Base-by-base conservation (phyloP, 345 rosid species). In the Clarkia xantiana region DNA sequence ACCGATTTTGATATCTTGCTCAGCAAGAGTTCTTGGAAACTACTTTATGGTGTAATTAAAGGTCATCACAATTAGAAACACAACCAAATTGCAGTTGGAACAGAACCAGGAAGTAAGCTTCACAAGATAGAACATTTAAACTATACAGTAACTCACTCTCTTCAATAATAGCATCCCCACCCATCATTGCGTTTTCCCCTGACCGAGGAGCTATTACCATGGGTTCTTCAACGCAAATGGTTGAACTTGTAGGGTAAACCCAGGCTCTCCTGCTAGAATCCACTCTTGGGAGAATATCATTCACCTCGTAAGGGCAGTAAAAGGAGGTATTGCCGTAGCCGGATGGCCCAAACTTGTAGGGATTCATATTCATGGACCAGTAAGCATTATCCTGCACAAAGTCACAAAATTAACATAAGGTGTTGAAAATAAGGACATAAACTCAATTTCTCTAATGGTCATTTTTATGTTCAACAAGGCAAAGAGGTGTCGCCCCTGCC, bases 281-380 rank as follows among this genome's bases (percentile, higher is more conserved):
- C 64, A 58, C 62, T 64, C 76, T 69, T 23, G 76, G 70, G 44
- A 73, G 45, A 59, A 62, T 68, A 64, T 69, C 76, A 62, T 62
- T 67, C 53, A 67, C 71, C 70, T 69, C 82, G 49, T 67, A 67
- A 14, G 61, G 56, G 56, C 66, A 45, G 49, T 67, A 71, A 52
- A 68, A 71, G 52, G 67, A 55, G 16, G 65, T 65, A 61, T 61
- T 69, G 60, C 68, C 80, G 11, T 59, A 67, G 59, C 65, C 74
- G 61, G 80, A 71, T 65, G 62, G 55, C 50, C 76, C 88, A 71
- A 66, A 73, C 67, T 73, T 76, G 65, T 76, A 73, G 47, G 80
- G 67, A 65, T 71, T 71, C 79, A 73, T 59, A 44, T 61, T 73
- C 74, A 67, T 65, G 2, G 76, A 55, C 84, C 78, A 71, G 57